Evolutionary conservation across 2,329 filamentous ascomycete genomes (phyloP).

Genomic region (Fusarium sp.): DNA sequence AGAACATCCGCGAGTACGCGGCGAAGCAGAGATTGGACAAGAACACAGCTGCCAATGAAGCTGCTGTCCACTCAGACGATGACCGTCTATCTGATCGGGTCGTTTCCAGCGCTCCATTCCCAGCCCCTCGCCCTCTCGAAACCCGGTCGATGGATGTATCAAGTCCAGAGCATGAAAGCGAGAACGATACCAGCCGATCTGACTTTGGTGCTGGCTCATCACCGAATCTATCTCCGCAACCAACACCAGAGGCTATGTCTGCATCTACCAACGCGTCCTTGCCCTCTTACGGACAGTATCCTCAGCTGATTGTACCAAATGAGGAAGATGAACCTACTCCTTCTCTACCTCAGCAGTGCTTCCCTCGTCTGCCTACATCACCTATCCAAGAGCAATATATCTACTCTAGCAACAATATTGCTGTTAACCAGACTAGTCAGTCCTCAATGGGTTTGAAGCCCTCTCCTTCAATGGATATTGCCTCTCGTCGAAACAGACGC

Average conservation of each 20-base stretch:
- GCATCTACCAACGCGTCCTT: slow-evolving; percentile 22
- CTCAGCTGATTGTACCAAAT: slow-evolving; percentile 42
- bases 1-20: slow-evolving; percentile 61
- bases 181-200: slow-evolving; percentile 45
- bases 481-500: slow-evolving; percentile 62
- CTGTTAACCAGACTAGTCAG: slow-evolving; percentile 33
- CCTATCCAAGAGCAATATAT: slow-evolving; percentile 38
- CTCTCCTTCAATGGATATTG: slow-evolving; percentile 65
- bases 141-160: slow-evolving; percentile 16
- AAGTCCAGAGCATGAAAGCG: slow-evolving; percentile 45
- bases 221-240: slow-evolving; percentile 37
- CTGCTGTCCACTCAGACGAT: slow-evolving; percentile 45
- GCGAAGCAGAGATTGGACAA: slow-evolving; percentile 55
- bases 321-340: slow-evolving; percentile 42
- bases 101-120: slow-evolving; percentile 57
- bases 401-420: slow-evolving; percentile 34
- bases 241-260: slow-evolving; percentile 37
- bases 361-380: slow-evolving; percentile 36
- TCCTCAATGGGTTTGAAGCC: slow-evolving; percentile 57
- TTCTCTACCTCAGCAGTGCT: slow-evolving; percentile 42
- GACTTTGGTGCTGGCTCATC: slow-evolving; percentile 44
- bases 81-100: slow-evolving; percentile 54
- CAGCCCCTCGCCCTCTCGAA: slow-evolving; percentile 45
- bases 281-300: slow-evolving; percentile 38
- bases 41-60: slow-evolving; percentile 46